Conservation (phyloP, 2,329 filamentous ascomycete genomes). For the Hypoxylon sp. region DNA sequence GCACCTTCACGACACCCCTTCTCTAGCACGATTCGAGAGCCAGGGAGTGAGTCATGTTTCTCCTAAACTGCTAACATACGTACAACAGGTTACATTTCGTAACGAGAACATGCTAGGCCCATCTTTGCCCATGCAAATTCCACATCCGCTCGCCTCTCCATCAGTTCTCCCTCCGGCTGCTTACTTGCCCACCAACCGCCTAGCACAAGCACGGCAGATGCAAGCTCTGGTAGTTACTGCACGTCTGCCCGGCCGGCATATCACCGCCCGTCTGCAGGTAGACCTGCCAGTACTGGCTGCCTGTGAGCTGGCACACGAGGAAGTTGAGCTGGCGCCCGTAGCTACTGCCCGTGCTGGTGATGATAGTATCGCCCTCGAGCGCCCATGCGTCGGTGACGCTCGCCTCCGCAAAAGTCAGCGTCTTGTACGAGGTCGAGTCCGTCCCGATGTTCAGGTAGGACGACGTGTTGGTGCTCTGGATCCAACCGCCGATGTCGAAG, state of each 20-base stretch:
- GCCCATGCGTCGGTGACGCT: constrained; percentile 62
- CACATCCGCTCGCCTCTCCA: not conserved
- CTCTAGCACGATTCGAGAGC: not conserved
- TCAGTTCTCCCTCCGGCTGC: not conserved
- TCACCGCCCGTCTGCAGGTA: constrained; percentile 66
- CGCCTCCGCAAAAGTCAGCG: constrained; percentile 58
- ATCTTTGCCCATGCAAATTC: not conserved
- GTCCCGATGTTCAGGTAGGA: constrained; percentile 61
- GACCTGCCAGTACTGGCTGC: constrained; percentile 59
- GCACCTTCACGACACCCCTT: too few species aligned
- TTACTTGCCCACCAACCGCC: not conserved
- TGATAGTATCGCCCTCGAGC: constrained; percentile 55
- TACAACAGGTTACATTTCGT: not conserved
- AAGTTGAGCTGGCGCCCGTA: constrained; percentile 61
- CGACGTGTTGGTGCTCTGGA: constrained; percentile 62
- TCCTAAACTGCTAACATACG: not conserved
- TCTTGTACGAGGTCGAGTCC: constrained; percentile 63
- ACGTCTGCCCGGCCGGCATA: constrained; percentile 60
- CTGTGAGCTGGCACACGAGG: constrained; percentile 59
- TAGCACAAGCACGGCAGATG: constrained; percentile 65
- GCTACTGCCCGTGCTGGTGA: constrained; percentile 43
- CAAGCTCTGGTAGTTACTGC: constrained; percentile 66
- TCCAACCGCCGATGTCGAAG: constrained; percentile 62
- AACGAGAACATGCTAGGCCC: not conserved
- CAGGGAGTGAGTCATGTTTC: not conserved